Evolutionary conservation across 176 grass and related monocot species (phyloP), one percentile per base, ranked within the genome.

Genomic region (Eragrostis curvula): DNA sequence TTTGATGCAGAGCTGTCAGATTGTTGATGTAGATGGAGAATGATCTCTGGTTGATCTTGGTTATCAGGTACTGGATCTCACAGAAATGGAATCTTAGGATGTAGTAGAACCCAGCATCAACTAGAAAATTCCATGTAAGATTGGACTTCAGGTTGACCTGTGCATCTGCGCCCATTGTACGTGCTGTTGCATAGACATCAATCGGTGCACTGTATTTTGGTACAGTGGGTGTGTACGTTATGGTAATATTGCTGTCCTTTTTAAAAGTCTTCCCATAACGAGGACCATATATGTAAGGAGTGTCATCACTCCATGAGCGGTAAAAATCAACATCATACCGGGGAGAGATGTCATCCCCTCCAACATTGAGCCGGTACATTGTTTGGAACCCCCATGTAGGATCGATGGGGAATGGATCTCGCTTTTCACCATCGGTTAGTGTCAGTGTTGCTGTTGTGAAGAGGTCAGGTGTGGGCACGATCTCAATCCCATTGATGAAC

Each of bases 1-100:
- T 67, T 27, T 45, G n/a, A 14, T 0, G 0, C 41, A 84, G 48
- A 0, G 85, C 93, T 69, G 85, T 95, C 65, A 86, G 82, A 74
- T 92, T 95, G 39, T 86, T 90, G 69, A 95, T 77, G 48, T 83
- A 95, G 29, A 95, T 92, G 70, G 80, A 53, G 76, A 96, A 96
- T 5, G 77, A 50, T 67, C 94, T 74, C 84, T 91, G 86, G 47
- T 96, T 96, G 1, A 12, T 0, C 57, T 64, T 78, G 16, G 83
- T 87, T n/a, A 96, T 96, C 0, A 82, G 83, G 68, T 90, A 87
- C 61, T 96, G 90, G 55, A 93, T 90, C 83, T 96, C 90, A 15
- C 93, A 96, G 63, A 96, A 96, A 62, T 96, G 93, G 43, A 96
- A 78, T 70, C 93, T 83, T 8, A 96, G 51, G 18, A 96, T 69